Conservation (phyloP, 768 basidiomycete genomes). For the Mycena leptocephala region DNA sequence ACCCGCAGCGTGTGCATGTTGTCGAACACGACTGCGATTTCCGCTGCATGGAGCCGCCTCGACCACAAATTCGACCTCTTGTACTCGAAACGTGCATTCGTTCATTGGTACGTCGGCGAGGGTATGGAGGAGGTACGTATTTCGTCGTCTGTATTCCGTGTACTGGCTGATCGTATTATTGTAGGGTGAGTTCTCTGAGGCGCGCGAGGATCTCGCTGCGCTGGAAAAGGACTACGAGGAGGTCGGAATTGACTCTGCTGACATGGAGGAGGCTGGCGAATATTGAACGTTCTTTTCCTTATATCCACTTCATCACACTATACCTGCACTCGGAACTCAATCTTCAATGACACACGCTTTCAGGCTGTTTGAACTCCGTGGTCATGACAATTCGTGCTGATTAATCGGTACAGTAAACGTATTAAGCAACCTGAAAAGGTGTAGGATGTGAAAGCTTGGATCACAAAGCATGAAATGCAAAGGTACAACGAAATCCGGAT, state of each 20-base stretch:
- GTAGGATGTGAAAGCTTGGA: slow-evolving; percentile 4
- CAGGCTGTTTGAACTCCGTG: slow-evolving; percentile 1
- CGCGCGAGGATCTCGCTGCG: slow-evolving; percentile 99
- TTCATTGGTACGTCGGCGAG: slow-evolving; percentile 90
- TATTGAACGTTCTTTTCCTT: slow-evolving; percentile 12
- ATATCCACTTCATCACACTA: slow-evolving; percentile 25
- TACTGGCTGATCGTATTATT: neutral
- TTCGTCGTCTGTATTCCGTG: neutral
- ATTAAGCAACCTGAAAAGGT: slow-evolving; percentile 3
- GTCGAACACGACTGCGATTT: slow-evolving; percentile 95
- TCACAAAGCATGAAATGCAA: slow-evolving; percentile 16
- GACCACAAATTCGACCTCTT: slow-evolving; percentile 99
- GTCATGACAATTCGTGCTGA: slow-evolving; percentile 3
- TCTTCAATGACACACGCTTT: neutral
- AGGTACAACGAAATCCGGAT: slow-evolving; percentile 29
- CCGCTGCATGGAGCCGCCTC: slow-evolving; percentile 93
- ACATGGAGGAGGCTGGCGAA: slow-evolving; percentile 59
- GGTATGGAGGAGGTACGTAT: slow-evolving; percentile 76
- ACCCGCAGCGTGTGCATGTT: slow-evolving; percentile 98
- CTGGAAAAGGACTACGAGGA: slow-evolving; percentile 98
- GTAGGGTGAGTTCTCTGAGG: slow-evolving; percentile 97
- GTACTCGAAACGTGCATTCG: slow-evolving; percentile 95
- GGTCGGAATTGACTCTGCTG: slow-evolving; percentile 72
- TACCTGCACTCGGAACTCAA: slow-evolving; percentile 29
- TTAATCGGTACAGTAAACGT: slow-evolving; percentile 9